A percentile compares a stretch with the other conserved stretches of the same genome.
These are phyloP conservation scores for Corniculantispora saksenae DNA, from an alignment of 2,329 filamentous ascomycete genomes.

Conservation along the genomic window DNA sequence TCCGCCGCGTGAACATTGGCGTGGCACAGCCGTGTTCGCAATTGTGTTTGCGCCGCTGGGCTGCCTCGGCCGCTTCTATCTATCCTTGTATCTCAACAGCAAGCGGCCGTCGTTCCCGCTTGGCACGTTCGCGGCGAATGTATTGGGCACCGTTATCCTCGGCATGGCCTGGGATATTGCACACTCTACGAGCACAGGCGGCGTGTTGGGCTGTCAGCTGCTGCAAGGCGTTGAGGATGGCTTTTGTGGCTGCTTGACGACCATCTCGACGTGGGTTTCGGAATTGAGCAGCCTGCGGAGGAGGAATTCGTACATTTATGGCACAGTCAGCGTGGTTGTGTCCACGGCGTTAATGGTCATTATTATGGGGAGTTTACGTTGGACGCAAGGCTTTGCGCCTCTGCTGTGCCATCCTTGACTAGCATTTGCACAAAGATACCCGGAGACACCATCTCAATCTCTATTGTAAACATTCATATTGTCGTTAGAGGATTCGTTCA, in stretches of 20 bases:
- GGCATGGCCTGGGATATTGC: conserved; percentile 80
- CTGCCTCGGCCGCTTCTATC: conserved; percentile 73
- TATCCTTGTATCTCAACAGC: conserved; percentile 70
- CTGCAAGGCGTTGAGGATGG: conserved; percentile 67
- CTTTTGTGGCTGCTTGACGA: conserved; percentile 67
- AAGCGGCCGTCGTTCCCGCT: conserved; percentile 70
- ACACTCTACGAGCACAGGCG: conserved; percentile 52
- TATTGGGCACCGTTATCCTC: conserved; percentile 72
- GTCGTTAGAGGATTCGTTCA: background rate
- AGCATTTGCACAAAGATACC: conserved; percentile 5
- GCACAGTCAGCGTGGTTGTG: conserved; percentile 57
- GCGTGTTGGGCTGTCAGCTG: conserved; percentile 65
- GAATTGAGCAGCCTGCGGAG: conserved; percentile 57
- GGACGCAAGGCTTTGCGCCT: conserved; percentile 60
- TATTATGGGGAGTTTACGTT: conserved; percentile 74
- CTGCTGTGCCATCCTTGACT: conserved; percentile 39
- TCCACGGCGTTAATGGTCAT: conserved; percentile 63
- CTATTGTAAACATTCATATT: background rate
- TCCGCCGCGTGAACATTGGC: conserved; percentile 74
- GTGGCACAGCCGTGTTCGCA: conserved; percentile 72
- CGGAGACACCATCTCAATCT: background rate
- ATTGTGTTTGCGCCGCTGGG: conserved; percentile 82
- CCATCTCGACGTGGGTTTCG: conserved; percentile 66
- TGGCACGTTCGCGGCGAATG: conserved; percentile 82
- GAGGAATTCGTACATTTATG: conserved; percentile 68